A percentile compares a stretch with the other conserved stretches of the same genome.
phyloP scores from a whole-genome alignment of 208 protist genomes.

The Leishmania tarentolae region DNA sequence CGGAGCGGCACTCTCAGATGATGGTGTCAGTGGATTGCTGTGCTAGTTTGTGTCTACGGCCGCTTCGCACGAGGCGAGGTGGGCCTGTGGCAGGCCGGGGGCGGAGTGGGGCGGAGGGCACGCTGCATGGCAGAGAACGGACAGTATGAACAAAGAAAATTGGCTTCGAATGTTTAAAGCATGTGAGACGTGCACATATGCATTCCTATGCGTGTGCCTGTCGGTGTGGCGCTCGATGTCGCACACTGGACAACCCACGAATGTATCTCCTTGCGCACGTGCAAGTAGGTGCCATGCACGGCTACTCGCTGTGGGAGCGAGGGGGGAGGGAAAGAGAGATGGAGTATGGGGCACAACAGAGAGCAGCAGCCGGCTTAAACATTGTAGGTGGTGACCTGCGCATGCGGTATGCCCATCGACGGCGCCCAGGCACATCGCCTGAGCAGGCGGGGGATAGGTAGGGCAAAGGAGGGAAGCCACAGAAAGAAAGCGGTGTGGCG shows the following conservation, averaged over 20 bases:
- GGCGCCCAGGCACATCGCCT: not conserved
- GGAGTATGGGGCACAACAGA: not conserved
- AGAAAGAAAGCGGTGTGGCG: not conserved
- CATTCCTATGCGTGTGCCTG: no score
- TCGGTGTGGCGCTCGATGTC: no score
- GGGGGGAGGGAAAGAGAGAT: not conserved
- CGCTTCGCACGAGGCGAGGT: not conserved
- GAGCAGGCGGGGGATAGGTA: not conserved
- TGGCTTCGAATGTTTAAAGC: no score
- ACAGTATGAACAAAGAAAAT: no score
- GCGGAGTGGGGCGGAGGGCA: not conserved
- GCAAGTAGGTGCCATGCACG: no score
- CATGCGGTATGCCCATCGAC: not conserved
- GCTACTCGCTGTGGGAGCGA: no score
- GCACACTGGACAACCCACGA: no score
- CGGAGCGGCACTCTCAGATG: no score
- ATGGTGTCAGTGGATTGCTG: no score
- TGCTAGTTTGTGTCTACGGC: not conserved
- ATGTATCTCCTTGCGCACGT: no score
- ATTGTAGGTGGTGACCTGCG: not conserved
- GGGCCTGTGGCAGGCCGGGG: not conserved
- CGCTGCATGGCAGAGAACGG: not conserved
- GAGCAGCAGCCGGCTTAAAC: no score
- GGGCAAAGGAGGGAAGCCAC: not conserved
- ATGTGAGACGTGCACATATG: no score